phyloP scores from a whole-genome alignment of 139 green algal species.

The Edaphochlamys debaryana region DNA sequence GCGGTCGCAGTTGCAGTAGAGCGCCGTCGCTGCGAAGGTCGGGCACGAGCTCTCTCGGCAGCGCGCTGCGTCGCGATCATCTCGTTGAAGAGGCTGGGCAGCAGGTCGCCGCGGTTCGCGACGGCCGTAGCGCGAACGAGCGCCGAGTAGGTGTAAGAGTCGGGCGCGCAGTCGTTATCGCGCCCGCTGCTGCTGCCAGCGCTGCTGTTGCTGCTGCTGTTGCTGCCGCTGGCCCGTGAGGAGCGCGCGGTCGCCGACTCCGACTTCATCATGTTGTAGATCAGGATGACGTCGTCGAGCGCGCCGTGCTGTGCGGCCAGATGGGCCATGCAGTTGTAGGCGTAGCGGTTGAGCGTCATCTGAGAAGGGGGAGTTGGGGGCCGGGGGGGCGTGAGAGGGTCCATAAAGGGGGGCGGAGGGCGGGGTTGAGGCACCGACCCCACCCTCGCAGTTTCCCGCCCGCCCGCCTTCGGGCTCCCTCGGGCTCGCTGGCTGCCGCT shows the following conservation, averaged over 20 bases:
- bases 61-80: constrained; percentile 39
- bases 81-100: constrained; percentile 45
- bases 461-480: too few species aligned
- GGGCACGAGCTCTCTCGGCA: too few species aligned
- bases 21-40: too few species aligned
- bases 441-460: too few species aligned
- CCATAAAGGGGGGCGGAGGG: neutral
- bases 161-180: constrained; percentile 38
- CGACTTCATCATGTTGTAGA: constrained; percentile 51
- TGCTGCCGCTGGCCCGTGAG: neutral
- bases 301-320: constrained; percentile 44
- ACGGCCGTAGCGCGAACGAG: constrained; percentile 39
- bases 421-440: too few species aligned
- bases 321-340: constrained; percentile 60
- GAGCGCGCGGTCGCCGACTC: too few species aligned
- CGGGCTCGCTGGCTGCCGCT: too few species aligned
- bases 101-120: constrained; percentile 43
- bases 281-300: constrained; percentile 47
- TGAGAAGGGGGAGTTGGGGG: neutral
- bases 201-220: neutral
- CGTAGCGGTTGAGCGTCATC: constrained; percentile 58
- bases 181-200: neutral
- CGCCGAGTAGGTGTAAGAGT: constrained; percentile 56
- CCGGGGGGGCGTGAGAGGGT: too few species aligned
- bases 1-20: too few species aligned